phyloP scores from a whole-genome alignment of 2,329 filamentous ascomycete species.

The Aspergillus intermedius region DNA sequence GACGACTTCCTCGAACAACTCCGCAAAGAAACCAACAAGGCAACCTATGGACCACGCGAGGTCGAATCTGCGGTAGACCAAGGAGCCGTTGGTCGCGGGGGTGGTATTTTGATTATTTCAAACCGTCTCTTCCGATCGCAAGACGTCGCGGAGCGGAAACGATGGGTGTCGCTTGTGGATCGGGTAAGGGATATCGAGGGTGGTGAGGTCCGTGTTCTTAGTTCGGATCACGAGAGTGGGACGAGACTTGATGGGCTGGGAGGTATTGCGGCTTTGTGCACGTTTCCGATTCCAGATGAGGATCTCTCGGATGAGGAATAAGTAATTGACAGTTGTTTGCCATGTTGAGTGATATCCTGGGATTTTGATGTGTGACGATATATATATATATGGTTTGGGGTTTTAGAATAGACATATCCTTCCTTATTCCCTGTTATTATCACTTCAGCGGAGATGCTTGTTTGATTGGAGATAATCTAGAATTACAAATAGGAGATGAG shows the following conservation, averaged over 20 bases:
- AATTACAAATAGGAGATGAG: too few relatives aligned
- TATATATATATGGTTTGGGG: neutral
- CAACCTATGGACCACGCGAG: constrained; percentile 82
- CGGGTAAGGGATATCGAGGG: constrained; percentile 73
- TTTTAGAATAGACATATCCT: too few relatives aligned
- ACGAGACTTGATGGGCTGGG: constrained; percentile 75
- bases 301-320: constrained; percentile 57
- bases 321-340: neutral
- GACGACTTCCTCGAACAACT: constrained; percentile 74
- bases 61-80: constrained; percentile 77
- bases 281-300: constrained; percentile 76
- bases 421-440: too few relatives aligned
- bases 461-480: too few relatives aligned
- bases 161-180: constrained; percentile 81
- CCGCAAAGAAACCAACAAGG: constrained; percentile 75
- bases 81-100: constrained; percentile 80
- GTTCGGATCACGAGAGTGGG: constrained; percentile 90
- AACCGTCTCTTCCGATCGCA: constrained; percentile 82
- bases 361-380: neutral
- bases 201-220: constrained; percentile 81
- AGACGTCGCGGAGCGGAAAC: constrained; percentile 66
- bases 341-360: neutral
- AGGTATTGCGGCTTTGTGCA: constrained; percentile 82
- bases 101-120: constrained; percentile 77
- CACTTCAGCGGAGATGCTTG: too few relatives aligned